Evolutionary conservation across 1,139 yeast genomes (phyloP).

Genomic region (Nakaseomyces kungkrabaensis): DNA sequence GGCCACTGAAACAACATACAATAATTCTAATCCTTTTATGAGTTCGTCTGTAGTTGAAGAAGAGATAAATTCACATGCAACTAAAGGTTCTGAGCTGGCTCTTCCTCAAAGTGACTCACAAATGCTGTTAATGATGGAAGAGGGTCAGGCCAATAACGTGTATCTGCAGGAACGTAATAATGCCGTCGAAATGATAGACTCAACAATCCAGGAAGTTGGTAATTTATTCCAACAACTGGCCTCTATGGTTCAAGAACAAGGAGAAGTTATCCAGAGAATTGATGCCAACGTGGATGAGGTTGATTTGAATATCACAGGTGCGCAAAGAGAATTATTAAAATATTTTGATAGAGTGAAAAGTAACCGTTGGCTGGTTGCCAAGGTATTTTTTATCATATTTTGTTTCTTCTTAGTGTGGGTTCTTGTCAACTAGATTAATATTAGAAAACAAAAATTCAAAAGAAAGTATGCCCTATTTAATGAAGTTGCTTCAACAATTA

Average conservation of each 20-base stretch:
- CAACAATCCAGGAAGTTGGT: slow-evolving; percentile 94
- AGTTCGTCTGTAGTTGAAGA: slow-evolving; percentile 30
- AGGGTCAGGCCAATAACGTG: slow-evolving; percentile 35
- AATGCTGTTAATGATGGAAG: slow-evolving; percentile 65
- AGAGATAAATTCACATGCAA: slow-evolving; percentile 24
- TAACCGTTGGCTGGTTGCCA: slow-evolving; percentile 85
- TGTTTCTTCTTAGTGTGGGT: slow-evolving; percentile 74
- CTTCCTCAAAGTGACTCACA: slow-evolving; percentile 75
- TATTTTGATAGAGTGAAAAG: slow-evolving; percentile 82
- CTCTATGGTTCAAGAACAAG: slow-evolving; percentile 96
- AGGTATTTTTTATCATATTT: slow-evolving; percentile 79
- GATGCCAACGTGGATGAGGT: slow-evolving; percentile 94
- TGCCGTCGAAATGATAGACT: slow-evolving; percentile 93
- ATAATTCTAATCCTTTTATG: slow-evolving; percentile 31
- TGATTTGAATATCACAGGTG: slow-evolving; percentile 78
- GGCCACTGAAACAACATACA: slow-evolving; percentile 15
- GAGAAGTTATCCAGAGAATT: slow-evolving; percentile 89
- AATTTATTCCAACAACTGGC: slow-evolving; percentile 89
- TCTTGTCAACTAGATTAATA: slow-evolving; percentile 43
- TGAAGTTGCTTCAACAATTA: neutral
- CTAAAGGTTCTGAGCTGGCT: slow-evolving; percentile 33
- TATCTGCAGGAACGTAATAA: slow-evolving; percentile 76
- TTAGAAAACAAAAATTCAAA: neutral
- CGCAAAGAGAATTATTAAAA: slow-evolving; percentile 85
- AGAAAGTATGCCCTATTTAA: neutral